Evolutionary conservation across 1,284 basidiomycete genomes (phyloP).

Genomic region (Apiotrichum gamsii): DNA sequence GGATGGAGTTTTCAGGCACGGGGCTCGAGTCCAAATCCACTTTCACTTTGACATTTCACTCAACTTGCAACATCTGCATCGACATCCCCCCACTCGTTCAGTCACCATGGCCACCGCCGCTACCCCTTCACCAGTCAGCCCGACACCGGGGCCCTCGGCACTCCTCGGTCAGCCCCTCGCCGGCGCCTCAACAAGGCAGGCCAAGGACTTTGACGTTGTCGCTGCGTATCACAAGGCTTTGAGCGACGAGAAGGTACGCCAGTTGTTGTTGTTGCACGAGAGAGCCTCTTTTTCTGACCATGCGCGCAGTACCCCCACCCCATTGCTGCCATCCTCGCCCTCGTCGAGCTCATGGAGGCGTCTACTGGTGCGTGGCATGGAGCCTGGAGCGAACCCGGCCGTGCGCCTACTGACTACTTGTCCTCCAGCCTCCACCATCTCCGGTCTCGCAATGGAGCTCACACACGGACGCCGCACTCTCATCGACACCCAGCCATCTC

Average conservation of each 20-base stretch:
- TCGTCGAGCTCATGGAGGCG: constrained; percentile 45
- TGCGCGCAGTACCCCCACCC: constrained; percentile 42
- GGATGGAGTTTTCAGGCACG: constrained; percentile 7
- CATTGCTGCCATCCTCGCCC: constrained; percentile 47
- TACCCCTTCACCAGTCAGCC: constrained; percentile 1
- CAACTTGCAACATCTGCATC: not conserved
- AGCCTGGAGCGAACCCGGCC: not conserved
- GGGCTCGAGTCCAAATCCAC: not conserved
- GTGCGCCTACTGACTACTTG: not conserved
- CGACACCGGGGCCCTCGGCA: not conserved
- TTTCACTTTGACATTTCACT: not conserved
- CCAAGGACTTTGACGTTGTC: constrained; percentile 39
- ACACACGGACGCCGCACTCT: constrained; percentile 34
- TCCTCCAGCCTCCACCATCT: constrained; percentile 37
- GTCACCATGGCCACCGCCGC: constrained; percentile 2
- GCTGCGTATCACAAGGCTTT: constrained; percentile 39
- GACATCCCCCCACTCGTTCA: not conserved
- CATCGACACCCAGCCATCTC: constrained; percentile 38
- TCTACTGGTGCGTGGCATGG: constrained; percentile 36
- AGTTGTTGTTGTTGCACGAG: too few species aligned
- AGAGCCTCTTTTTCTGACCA: too few species aligned
- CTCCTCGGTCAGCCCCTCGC: not conserved
- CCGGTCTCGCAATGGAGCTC: constrained; percentile 41
- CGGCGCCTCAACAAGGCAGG: not conserved
- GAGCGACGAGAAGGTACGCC: constrained; percentile 42